These are phyloP conservation scores for Xylaria arbuscula DNA, from an alignment of 2,329 filamentous ascomycete species.

Conservation along the genomic window DNA sequence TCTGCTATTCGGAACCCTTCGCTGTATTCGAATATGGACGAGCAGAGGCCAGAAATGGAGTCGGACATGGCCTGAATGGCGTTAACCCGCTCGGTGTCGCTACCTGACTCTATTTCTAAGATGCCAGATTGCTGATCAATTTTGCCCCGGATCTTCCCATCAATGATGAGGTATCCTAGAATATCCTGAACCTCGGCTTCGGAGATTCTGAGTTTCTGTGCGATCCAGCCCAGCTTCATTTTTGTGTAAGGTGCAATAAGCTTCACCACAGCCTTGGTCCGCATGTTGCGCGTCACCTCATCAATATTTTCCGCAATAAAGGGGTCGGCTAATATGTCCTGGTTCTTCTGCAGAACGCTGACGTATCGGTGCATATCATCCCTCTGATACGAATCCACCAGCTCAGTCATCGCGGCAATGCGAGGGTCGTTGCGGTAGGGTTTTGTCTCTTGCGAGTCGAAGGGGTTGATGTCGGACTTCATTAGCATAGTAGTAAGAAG, in stretches of 20 bases:
- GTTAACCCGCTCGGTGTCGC: slow-evolving; percentile 77
- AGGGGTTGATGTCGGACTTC: slow-evolving; percentile 98
- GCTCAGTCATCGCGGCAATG: slow-evolving; percentile 95
- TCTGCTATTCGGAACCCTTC: slow-evolving; percentile 44
- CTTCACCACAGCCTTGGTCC: slow-evolving; percentile 93
- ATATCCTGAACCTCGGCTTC: slow-evolving; percentile 94
- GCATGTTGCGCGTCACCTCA: slow-evolving; percentile 97
- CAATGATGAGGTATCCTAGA: slow-evolving; percentile 91
- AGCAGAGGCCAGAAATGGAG: slow-evolving; percentile 76
- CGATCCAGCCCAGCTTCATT: slow-evolving; percentile 89
- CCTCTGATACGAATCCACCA: slow-evolving; percentile 95
- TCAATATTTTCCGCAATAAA: slow-evolving; percentile 99
- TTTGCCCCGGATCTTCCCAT: slow-evolving; percentile 85
- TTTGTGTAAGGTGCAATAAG: slow-evolving; percentile 94
- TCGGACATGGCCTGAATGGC: slow-evolving; percentile 79
- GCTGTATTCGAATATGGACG: slow-evolving; percentile 78
- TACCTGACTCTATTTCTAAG: slow-evolving; percentile 80
- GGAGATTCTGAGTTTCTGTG: slow-evolving; percentile 87
- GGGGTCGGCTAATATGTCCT: slow-evolving; percentile 87
- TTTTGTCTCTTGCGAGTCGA: slow-evolving; percentile 98
- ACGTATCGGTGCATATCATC: slow-evolving; percentile 96
- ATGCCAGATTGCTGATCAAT: slow-evolving; percentile 90
- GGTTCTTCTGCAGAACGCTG: slow-evolving; percentile 84
- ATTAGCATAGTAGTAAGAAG: slow-evolving; percentile 98
- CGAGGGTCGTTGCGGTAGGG: slow-evolving; percentile 96